Percentiles rank a stretch among this genome's conserved stretches.
These are phyloP conservation scores for Sugiyamaella japonica DNA, from an alignment of 1,139 yeast species.

Conservation along the genomic window DNA sequence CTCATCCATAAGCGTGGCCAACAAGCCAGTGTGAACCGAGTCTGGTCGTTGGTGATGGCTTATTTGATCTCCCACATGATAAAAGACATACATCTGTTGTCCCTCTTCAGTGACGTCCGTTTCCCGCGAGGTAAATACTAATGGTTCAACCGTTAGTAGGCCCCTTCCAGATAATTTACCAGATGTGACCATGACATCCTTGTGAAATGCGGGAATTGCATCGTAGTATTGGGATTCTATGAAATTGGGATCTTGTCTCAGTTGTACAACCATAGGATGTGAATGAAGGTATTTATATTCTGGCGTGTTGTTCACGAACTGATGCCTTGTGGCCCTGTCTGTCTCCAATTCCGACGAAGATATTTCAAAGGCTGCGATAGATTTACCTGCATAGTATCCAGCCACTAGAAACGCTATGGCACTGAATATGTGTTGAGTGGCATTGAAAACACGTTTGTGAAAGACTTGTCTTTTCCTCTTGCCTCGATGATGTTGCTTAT, in stretches of 20 bases:
- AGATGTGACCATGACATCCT: slow-evolving; percentile 32
- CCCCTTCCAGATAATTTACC: slow-evolving; percentile 34
- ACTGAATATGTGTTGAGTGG: background rate
- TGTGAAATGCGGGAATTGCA: slow-evolving; percentile 31
- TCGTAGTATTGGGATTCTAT: slow-evolving; percentile 32
- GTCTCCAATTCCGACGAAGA: background rate
- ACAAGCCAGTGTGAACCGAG: slow-evolving; percentile 78
- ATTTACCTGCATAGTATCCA: slow-evolving; percentile 13
- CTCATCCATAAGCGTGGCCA: slow-evolving; percentile 84
- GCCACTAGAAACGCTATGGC: background rate
- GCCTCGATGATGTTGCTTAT: background rate
- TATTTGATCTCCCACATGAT: slow-evolving; percentile 62
- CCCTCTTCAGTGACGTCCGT: slow-evolving; percentile 2
- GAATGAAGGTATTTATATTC: slow-evolving; percentile 28
- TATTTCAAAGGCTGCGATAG: slow-evolving; percentile 4
- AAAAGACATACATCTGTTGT: slow-evolving; percentile 44
- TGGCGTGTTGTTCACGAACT: slow-evolving; percentile 16
- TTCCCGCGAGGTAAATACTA: slow-evolving; percentile 29
- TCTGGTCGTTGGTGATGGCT: slow-evolving; percentile 13
- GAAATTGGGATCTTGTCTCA: slow-evolving; percentile 26
- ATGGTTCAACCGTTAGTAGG: slow-evolving; percentile 33
- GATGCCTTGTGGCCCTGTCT: slow-evolving; percentile 2
- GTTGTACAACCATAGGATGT: slow-evolving; percentile 27
- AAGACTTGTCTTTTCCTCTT: background rate
- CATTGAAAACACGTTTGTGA: background rate